Conservation (phyloP, 129 eudicot genomes). For the Escallonia herrerae region DNA sequence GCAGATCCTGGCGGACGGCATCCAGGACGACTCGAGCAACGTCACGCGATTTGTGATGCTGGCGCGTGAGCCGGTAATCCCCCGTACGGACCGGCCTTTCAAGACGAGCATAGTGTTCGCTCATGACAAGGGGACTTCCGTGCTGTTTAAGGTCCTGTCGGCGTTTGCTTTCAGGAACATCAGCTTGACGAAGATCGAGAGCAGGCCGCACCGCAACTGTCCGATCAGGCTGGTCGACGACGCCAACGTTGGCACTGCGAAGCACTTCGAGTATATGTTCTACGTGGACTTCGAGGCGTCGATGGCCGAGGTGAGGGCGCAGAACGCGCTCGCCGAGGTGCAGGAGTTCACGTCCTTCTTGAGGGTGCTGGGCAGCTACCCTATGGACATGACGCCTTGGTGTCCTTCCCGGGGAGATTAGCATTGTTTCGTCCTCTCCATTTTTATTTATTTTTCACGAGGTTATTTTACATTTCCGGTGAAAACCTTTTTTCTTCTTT, state of each 20-base stretch:
- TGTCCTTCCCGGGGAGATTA: slow-evolving; percentile 44
- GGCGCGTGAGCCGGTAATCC: slow-evolving; percentile 84
- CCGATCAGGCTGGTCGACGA: slow-evolving; percentile 79
- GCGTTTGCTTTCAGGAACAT: slow-evolving; percentile 81
- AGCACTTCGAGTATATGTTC: slow-evolving; percentile 91
- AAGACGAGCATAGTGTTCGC: slow-evolving; percentile 95
- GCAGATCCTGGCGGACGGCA: slow-evolving; percentile 64
- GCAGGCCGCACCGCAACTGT: slow-evolving; percentile 77
- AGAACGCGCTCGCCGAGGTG: slow-evolving; percentile 81
- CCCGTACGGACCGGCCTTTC: slow-evolving; percentile 81
- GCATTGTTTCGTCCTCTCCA: not conserved
- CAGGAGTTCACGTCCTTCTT: slow-evolving; percentile 82
- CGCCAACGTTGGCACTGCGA: slow-evolving; percentile 75
- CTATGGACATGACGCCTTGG: slow-evolving; percentile 97
- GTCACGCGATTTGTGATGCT: slow-evolving; percentile 87
- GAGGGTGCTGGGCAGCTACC: slow-evolving; percentile 92
- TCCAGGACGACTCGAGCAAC: slow-evolving; percentile 76
- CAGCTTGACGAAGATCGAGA: slow-evolving; percentile 74
- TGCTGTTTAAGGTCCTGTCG: slow-evolving; percentile 81
- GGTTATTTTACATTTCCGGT: no score
- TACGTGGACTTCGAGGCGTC: slow-evolving; percentile 93
- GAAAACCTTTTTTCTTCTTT: no score
- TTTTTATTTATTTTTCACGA: no score
- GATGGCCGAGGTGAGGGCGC: slow-evolving; percentile 94
- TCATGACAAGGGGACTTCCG: slow-evolving; percentile 68